Evolutionary conservation across 148 eudicot genomes (phyloP).

Genomic region (Fallopia convolvulus): DNA sequence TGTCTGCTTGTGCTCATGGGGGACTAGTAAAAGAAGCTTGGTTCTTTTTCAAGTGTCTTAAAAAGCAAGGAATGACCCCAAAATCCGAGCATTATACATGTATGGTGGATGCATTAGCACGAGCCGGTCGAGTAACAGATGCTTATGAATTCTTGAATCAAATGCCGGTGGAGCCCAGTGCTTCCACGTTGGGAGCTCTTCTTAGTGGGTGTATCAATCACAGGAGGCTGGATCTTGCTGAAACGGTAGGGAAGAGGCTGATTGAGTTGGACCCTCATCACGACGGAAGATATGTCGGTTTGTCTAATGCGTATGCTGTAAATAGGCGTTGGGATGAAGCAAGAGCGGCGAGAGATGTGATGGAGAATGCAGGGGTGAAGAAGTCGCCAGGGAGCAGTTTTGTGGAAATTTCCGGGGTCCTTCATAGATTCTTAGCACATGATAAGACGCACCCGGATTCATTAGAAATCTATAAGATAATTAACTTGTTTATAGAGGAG

Average conservation of each 20-base stretch:
- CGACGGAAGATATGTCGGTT: conserved; percentile 82
- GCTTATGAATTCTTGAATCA: conserved; percentile 50
- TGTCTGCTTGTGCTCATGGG: conserved; percentile 83
- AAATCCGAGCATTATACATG: conserved; percentile 79
- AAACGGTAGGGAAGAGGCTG: conserved; percentile 66
- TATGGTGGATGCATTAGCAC: conserved; percentile 80
- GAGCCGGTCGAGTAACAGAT: conserved; percentile 57
- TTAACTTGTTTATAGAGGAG: conserved; percentile 32
- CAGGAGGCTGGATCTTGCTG: conserved; percentile 63
- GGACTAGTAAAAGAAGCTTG: conserved; percentile 75
- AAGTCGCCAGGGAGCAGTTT: conserved; percentile 72
- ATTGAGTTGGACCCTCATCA: conserved; percentile 74
- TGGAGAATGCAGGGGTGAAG: conserved; percentile 79
- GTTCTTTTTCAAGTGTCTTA: conserved; percentile 42
- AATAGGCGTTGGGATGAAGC: conserved; percentile 66
- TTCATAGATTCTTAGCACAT: conserved; percentile 73
- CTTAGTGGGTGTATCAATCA: conserved; percentile 74
- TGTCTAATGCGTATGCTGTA: conserved; percentile 76
- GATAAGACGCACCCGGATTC: conserved; percentile 59
- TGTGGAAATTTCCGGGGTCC: conserved; percentile 56
- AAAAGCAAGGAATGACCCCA: conserved; percentile 39
- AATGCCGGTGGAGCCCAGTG: conserved; percentile 59
- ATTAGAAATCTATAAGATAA: conserved; percentile 37
- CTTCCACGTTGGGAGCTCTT: conserved; percentile 71
- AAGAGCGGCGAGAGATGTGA: conserved; percentile 52